Base-by-base conservation (phyloP, 495 filamentous ascomycete species). In the Chaetomium fimeti region DNA sequence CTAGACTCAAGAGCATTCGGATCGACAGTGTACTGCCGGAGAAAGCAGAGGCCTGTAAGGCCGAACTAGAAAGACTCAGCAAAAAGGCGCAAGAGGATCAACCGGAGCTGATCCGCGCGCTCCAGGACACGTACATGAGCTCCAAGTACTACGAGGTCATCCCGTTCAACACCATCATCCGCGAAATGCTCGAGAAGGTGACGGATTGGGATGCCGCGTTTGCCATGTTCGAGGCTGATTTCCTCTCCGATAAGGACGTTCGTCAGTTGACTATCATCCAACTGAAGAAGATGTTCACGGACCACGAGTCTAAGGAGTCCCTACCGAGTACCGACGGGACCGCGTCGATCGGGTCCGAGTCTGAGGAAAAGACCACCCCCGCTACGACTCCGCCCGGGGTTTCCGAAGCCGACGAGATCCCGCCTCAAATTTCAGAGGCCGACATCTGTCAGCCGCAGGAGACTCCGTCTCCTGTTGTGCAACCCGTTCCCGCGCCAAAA, bases 181-280 rank as follows among this genome's bases (percentile, higher is more conserved):
- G 93, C 71, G 88, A 88, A 28, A 90, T 96, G 78, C 89, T 97
- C 67, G 93, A 97, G 72, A 96, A 91, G 67, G 92, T 93, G 11
- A 87, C 91, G 9, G 91, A 92, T 68, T 99, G 95, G 95, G 95
- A 99, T 69, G 86, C 85, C 25, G 84, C 84, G 4, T 99, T 99
- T 74, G 84, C 86, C 40, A 88, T 91, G 38, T 97, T 99, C 63
- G 95, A 99, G 70, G 86, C 86, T 57, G 90, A 93, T 66, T 99
- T 94, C 75, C 92, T 99, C 71, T 97, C 93, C 0, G 95, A 99
- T 69, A 98, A 97, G 69, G 95, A 99, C 77, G 97, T 99, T 65
- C 85, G 92, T 63, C 85, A 93, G 66, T 79, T 99, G 56, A 93
- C 95, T 48, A 89, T 92, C 27, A 82, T 96, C 40, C 95, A 99